Evolutionary conservation across 805 yeast species (phyloP).

Genomic region (Debaryomyces maramus): DNA sequence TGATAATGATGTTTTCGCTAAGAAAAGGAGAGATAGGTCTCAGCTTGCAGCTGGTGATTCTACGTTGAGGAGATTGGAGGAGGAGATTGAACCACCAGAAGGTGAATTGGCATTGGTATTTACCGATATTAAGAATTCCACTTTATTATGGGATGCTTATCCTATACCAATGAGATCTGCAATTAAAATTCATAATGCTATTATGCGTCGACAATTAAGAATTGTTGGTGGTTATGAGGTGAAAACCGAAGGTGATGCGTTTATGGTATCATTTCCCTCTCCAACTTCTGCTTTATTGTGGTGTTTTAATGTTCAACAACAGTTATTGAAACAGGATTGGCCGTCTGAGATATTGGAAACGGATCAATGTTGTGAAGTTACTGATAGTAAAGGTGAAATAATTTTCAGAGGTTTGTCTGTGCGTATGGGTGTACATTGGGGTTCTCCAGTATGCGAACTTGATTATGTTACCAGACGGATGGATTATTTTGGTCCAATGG

Average conservation of each 20-base stretch:
- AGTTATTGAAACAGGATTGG: conserved; percentile 84
- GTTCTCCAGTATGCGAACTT: conserved; percentile 91
- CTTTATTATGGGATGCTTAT: conserved; percentile 87
- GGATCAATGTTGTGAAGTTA: conserved; percentile 78
- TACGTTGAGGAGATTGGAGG: conserved; percentile 75
- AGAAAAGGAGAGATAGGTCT: conserved; percentile 49
- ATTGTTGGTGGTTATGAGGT: conserved; percentile 97
- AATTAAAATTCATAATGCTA: conserved; percentile 86
- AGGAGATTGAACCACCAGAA: conserved; percentile 91
- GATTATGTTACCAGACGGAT: conserved; percentile 94
- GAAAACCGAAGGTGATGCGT: conserved; percentile 98
- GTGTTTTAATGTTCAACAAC: conserved; percentile 92
- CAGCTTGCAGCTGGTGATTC: conserved; percentile 52
- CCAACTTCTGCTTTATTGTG: conserved; percentile 87
- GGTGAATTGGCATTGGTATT: conserved; percentile 95
- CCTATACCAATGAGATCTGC: conserved; percentile 97
- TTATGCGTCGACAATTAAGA: conserved; percentile 91
- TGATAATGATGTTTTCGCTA: conserved; percentile 33
- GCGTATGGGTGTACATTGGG: conserved; percentile 99
- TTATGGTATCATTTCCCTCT: conserved; percentile 95
- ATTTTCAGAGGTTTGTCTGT: conserved; percentile 90
- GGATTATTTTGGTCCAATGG: conserved; percentile 99
- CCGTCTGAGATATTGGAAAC: conserved; percentile 86
- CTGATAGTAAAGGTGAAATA: conserved; percentile 57
- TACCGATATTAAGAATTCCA: conserved; percentile 95